Conservation (phyloP, 2,329 filamentous ascomycete species). For the Aspergillus sp. region DNA sequence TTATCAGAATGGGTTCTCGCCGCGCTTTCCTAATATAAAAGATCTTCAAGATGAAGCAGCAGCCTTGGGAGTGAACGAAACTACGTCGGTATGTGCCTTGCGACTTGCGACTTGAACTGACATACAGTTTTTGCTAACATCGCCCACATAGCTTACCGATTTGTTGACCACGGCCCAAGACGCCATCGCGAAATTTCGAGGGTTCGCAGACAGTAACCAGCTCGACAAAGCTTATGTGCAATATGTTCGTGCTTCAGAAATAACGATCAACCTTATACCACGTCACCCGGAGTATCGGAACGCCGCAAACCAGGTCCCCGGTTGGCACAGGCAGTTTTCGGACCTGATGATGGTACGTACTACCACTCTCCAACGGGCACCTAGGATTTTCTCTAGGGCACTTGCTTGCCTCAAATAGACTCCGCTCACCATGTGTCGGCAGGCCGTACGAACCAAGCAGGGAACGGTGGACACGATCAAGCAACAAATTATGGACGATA, state of each 20-base stretch:
- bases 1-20: slow-evolving; percentile 27
- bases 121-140: slow-evolving; percentile 17
- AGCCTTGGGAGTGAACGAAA: slow-evolving; percentile 32
- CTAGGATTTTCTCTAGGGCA: not conserved
- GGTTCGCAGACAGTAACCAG: slow-evolving; percentile 32
- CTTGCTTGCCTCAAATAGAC: not conserved
- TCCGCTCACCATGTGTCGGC: slow-evolving; percentile 13
- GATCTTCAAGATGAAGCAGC: slow-evolving; percentile 42
- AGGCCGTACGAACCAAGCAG: slow-evolving; percentile 43
- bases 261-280: slow-evolving; percentile 74
- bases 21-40: slow-evolving; percentile 40
- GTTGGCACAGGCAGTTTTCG: slow-evolving; percentile 52
- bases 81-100: slow-evolving; percentile 29
- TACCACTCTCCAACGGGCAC: not conserved
- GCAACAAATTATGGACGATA: slow-evolving; percentile 40
- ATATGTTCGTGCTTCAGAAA: slow-evolving; percentile 78
- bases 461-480: slow-evolving; percentile 44
- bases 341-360: slow-evolving; percentile 47
- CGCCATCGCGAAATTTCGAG: slow-evolving; percentile 35
- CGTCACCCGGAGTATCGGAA: slow-evolving; percentile 71
- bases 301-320: slow-evolving; percentile 56
- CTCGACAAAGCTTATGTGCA: slow-evolving; percentile 78
- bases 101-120: not conserved
- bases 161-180: slow-evolving; percentile 37
- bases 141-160: slow-evolving; percentile 30